These are phyloP conservation scores for Zangia roseola DNA, from an alignment of 768 basidiomycete genomes.

Conservation along the genomic window DNA sequence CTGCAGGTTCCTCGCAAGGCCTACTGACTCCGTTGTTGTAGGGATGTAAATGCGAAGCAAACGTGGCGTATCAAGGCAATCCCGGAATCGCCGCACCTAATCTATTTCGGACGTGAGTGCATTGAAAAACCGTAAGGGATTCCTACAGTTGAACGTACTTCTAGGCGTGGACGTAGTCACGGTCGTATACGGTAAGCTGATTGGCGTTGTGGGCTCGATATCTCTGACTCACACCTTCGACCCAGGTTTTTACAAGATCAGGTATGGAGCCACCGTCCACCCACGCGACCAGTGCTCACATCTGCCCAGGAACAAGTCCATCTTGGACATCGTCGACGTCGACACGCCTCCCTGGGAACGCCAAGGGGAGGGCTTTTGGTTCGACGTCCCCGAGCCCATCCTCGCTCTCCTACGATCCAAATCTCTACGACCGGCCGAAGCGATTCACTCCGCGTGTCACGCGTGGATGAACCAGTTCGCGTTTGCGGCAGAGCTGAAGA, in stretches of 20 bases:
- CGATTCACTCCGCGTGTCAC: slow-evolving; percentile 84
- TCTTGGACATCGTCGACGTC: slow-evolving; percentile 76
- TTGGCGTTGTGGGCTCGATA: not conserved
- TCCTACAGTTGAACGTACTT: not conserved
- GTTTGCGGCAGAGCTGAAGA: slow-evolving; percentile 65
- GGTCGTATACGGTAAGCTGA: slow-evolving; percentile 68
- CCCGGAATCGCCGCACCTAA: slow-evolving; percentile 49
- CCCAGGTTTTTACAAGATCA: slow-evolving; percentile 78
- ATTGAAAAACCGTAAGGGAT: not conserved
- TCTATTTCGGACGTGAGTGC: slow-evolving; percentile 71
- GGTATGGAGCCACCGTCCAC: slow-evolving; percentile 36
- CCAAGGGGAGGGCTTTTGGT: slow-evolving; percentile 74
- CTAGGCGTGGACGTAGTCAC: slow-evolving; percentile 63
- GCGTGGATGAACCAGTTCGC: slow-evolving; percentile 78
- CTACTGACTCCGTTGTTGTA: slow-evolving; percentile 28
- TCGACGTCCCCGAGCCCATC: slow-evolving; percentile 62
- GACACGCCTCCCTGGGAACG: slow-evolving; percentile 77
- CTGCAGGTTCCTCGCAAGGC: not conserved
- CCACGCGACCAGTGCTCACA: not conserved
- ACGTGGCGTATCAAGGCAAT: slow-evolving; percentile 73
- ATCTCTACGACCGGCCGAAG: slow-evolving; percentile 66
- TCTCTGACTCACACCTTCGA: not conserved
- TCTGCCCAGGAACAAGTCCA: slow-evolving; percentile 48
- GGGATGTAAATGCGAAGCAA: slow-evolving; percentile 74
- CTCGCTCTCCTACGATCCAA: slow-evolving; percentile 54